Evolutionary conservation across 129 eudicot genomes (phyloP).

Genomic region (Kitagawia praeruptora): DNA sequence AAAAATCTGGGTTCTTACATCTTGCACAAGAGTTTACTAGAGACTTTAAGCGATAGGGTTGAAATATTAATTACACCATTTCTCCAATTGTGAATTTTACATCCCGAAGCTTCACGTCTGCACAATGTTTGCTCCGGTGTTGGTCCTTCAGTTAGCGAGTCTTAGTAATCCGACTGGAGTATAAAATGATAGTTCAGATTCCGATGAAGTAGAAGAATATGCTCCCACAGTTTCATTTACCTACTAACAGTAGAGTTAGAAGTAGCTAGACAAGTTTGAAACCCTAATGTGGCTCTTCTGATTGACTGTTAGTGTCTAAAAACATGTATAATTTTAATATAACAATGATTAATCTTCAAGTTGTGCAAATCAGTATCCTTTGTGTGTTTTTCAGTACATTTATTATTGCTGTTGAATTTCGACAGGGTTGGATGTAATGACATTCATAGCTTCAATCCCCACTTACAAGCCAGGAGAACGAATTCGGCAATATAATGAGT

Average conservation of each 20-base stretch:
- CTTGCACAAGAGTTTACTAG: too few species aligned
- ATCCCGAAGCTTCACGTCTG: too few species aligned
- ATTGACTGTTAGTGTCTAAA: background rate
- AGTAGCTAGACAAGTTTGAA: too few species aligned
- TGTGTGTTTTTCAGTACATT: background rate
- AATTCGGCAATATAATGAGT: conserved; percentile 69
- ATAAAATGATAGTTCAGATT: background rate
- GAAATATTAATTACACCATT: too few species aligned
- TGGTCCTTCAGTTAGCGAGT: too few species aligned
- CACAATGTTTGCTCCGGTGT: too few species aligned
- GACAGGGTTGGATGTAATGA: conserved; percentile 83
- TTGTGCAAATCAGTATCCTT: background rate
- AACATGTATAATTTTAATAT: too few species aligned
- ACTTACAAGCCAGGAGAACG: conserved; percentile 78
- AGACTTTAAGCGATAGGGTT: too few species aligned
- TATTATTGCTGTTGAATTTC: background rate
- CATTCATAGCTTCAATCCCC: conserved; percentile 57
- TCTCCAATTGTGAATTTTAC: too few species aligned
- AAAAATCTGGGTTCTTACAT: too few species aligned
- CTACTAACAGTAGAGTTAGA: too few species aligned
- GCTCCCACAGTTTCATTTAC: background rate
- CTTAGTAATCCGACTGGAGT: background rate
- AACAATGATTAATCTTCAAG: background rate
- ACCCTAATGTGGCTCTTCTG: background rate
- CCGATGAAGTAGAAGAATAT: background rate